Evolutionary conservation across 1,139 yeast species (phyloP), one percentile per base, ranked within the genome.

Genomic region (Suhomyces choctaworum): DNA sequence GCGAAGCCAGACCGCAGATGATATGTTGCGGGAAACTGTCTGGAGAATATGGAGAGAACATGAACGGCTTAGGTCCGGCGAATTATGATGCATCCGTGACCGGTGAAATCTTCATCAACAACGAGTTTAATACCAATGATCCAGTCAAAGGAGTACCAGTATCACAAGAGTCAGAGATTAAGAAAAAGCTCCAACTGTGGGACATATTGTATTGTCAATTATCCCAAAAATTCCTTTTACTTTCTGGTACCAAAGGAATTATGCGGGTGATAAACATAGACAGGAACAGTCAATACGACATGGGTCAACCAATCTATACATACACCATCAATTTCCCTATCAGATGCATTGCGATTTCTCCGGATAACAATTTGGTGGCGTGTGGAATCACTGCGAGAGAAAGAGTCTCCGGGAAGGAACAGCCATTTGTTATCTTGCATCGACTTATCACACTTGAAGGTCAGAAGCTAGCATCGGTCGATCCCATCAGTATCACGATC

Each of bases 381-480:
- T 78, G 89, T 48, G 94, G 95, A 1, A 81, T 89, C 17, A 83
- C 90, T 0, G 92, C 95, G 1, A 75, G 80, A 42, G 94, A 86
- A 50, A 69, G 85, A 42, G 62, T 76, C 14, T 75, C 82, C 1
- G 82, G 82, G 7, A 73, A 79, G 26, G 95, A 84, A 48, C 95
- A 86, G 51, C 94, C 96, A 3, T 76, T 89, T 52, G 76, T 89
- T 14, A 78, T 83, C 7, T 61, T 89, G 34, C 87, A 87, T 46
- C 70, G 75, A 30, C 45, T 79, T 9, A 60, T 54, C 16, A 57
- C 23, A 12, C 55, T 48, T 2, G 46, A 45, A 13, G 32, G 31
- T 22, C 36, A 45, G 8, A 28, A 28, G 7, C 35, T 67, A n/a
- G 51, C 52, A 27, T 58, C 62, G 23, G 75, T 69, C 15, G 75